These are phyloP conservation scores for Grifola frondosa DNA, from an alignment of 1,284 basidiomycete species.

Conservation along the genomic window DNA sequence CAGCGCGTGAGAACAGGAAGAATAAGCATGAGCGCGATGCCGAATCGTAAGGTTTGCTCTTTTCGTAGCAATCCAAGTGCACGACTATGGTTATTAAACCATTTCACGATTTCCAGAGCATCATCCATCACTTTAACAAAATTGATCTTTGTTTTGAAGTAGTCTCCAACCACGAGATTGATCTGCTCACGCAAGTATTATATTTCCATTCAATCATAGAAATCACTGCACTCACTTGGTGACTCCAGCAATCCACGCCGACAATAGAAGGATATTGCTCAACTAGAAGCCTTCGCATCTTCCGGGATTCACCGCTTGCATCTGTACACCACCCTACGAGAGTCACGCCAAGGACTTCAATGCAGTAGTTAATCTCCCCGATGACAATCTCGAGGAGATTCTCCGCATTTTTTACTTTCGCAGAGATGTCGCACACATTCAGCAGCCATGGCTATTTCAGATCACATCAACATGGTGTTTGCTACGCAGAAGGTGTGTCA, in stretches of 20 bases:
- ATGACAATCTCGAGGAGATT: conserved; percentile 29
- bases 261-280: conserved; percentile 22
- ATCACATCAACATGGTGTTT: neutral
- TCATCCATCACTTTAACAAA: conserved; percentile 15
- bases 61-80: conserved; percentile 29
- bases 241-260: conserved; percentile 33
- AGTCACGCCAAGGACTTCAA: conserved; percentile 15
- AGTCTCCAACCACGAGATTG: conserved; percentile 34
- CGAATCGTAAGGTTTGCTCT: conserved; percentile 16
- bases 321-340: conserved; percentile 32
- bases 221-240: conserved; percentile 23
- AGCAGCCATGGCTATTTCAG: neutral
- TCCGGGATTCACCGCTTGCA: conserved; percentile 31
- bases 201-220: neutral
- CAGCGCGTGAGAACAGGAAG: conserved; percentile 15
- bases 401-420: conserved; percentile 32
- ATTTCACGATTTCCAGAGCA: conserved; percentile 33
- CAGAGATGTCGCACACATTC: conserved; percentile 22
- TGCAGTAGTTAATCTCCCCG: conserved; percentile 24
- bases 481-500: neutral
- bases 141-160: conserved; percentile 18
- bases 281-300: conserved; percentile 28
- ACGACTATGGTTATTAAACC: conserved; percentile 33
- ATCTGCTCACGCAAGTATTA: conserved; percentile 10
- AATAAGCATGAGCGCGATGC: conserved; percentile 6